These are phyloP conservation scores for Williopsis jadinii DNA, from an alignment of 1,139 yeast genomes.

Conservation along the genomic window DNA sequence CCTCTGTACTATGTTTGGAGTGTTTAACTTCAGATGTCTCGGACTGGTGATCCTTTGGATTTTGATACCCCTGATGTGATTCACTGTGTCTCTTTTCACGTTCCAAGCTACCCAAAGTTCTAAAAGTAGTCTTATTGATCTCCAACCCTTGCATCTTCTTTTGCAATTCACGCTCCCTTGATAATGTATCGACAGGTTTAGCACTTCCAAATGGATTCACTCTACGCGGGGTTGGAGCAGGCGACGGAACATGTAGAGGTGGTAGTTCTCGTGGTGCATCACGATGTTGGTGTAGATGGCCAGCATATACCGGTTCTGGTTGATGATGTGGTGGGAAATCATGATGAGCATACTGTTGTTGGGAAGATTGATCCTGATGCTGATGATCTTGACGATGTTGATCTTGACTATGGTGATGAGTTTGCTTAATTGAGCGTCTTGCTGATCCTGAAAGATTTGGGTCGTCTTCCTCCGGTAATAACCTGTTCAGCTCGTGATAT, in stretches of 20 bases:
- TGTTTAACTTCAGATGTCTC: background rate
- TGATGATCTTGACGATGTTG: too few relatives aligned
- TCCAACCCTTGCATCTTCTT: constrained; percentile 39
- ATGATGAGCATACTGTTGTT: too few relatives aligned
- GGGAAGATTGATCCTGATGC: too few relatives aligned
- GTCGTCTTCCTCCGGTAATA: constrained; percentile 15
- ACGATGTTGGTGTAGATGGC: constrained; percentile 15
- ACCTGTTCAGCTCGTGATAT: constrained; percentile 33
- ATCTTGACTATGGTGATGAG: background rate
- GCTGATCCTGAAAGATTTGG: constrained; percentile 14
- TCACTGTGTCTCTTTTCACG: background rate
- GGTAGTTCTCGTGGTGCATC: constrained; percentile 24
- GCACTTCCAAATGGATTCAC: constrained; percentile 48
- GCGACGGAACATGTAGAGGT: constrained; percentile 25
- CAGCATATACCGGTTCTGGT: constrained; percentile 11
- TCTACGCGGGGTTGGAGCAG: constrained; percentile 23
- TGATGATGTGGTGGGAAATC: constrained; percentile 19
- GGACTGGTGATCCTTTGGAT: background rate
- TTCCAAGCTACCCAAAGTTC: constrained; percentile 33
- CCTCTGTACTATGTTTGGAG: constrained; percentile 1
- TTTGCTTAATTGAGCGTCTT: constrained; percentile 5
- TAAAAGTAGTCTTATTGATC: constrained; percentile 51
- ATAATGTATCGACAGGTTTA: constrained; percentile 44
- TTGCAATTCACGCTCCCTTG: constrained; percentile 41
- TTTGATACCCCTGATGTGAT: background rate